These are phyloP conservation scores for Rhizopus stolonifer DNA, from an alignment of 371 early-diverging fungal genomes.

Conservation along the genomic window DNA sequence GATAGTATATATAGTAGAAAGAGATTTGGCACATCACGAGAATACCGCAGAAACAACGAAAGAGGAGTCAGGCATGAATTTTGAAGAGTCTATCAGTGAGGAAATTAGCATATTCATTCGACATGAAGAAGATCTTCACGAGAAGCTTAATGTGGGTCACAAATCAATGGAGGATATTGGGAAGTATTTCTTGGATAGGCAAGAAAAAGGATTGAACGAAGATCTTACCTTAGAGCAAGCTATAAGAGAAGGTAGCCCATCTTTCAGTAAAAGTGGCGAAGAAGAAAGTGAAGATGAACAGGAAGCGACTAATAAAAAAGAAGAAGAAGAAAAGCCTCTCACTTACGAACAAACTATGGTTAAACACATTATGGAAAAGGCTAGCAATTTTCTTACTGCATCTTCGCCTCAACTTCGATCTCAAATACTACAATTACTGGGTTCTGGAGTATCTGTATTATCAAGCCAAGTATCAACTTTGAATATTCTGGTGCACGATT, in stretches of 20 bases:
- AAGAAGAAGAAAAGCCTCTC: conserved; percentile 23
- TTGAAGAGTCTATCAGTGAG: conserved; percentile 10
- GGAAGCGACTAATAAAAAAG: neutral
- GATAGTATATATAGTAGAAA: conserved; percentile 33
- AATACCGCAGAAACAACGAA: neutral
- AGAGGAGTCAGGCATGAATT: neutral
- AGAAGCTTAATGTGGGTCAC: conserved; percentile 1
- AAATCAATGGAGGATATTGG: conserved; percentile 47
- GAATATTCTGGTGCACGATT: conserved; percentile 47
- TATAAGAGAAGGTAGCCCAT: conserved; percentile 10
- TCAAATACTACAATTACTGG: conserved; percentile 42
- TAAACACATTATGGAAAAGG: conserved; percentile 44
- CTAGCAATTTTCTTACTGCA: conserved; percentile 50
- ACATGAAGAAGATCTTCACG: neutral
- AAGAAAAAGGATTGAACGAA: conserved; percentile 25
- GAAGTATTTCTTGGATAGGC: conserved; percentile 42
- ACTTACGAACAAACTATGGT: conserved; percentile 34
- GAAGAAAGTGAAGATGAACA: conserved; percentile 3
- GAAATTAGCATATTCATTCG: conserved; percentile 31
- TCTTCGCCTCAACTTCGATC: conserved; percentile 53
- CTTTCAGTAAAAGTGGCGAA: neutral
- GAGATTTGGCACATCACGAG: neutral
- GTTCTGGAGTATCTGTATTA: conserved; percentile 38
- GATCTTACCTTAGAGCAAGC: conserved; percentile 22
- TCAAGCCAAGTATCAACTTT: conserved; percentile 30